Conservation (phyloP, 441 rosid species). For the Dalechampia spathulata region DNA sequence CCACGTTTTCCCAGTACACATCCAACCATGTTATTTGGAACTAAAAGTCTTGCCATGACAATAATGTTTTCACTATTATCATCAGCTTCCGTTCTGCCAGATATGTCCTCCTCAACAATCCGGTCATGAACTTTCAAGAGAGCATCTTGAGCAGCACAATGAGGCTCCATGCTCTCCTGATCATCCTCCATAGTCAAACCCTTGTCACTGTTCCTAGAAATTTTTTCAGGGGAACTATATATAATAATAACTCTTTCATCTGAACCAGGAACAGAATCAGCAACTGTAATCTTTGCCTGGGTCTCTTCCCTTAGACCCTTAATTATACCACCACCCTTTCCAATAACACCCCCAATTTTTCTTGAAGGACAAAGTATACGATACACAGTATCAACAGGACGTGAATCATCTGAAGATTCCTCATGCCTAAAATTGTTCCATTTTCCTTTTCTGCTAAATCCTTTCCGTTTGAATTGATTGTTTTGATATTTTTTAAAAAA, state of each 20-base stretch:
- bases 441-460: slow-evolving; percentile 30
- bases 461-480: slow-evolving; percentile 40
- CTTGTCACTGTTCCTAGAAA: slow-evolving; percentile 20
- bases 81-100: slow-evolving; percentile 35
- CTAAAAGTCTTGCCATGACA: slow-evolving; percentile 44
- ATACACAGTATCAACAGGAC: slow-evolving; percentile 44
- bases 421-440: slow-evolving; percentile 30
- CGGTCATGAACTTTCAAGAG: slow-evolving; percentile 49
- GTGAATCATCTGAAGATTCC: slow-evolving; percentile 24
- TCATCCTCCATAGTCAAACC: slow-evolving; percentile 21
- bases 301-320: slow-evolving; percentile 50
- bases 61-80: slow-evolving; percentile 30
- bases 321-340: slow-evolving; percentile 49
- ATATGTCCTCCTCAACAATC: slow-evolving; percentile 41
- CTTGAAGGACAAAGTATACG: slow-evolving; percentile 52
- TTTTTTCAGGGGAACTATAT: slow-evolving; percentile 32
- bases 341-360: slow-evolving; percentile 57
- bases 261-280: slow-evolving; percentile 50
- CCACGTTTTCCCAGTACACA: slow-evolving; percentile 55
- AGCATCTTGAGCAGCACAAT: slow-evolving; percentile 66
- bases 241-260: slow-evolving; percentile 59
- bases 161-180: slow-evolving; percentile 28
- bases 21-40: slow-evolving; percentile 51
- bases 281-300: slow-evolving; percentile 45
- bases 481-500: slow-evolving; percentile 31